Evolutionary conservation across 139 green algal genomes (phyloP).

Genomic region (Chlorella vulgaris): DNA sequence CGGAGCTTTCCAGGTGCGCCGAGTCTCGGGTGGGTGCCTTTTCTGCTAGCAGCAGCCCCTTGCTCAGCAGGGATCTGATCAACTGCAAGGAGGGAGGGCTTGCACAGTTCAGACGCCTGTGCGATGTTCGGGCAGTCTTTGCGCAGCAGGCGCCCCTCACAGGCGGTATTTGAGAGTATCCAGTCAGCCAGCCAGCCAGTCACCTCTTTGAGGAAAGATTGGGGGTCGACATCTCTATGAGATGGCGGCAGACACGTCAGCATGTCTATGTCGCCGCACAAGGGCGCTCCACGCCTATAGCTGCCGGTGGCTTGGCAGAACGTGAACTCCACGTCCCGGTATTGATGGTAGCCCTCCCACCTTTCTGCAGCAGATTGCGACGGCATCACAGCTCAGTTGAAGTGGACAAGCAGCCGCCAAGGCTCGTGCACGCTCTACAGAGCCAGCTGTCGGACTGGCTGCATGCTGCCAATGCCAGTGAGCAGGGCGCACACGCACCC

Average conservation of each 20-base stretch:
- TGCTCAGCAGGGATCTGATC: too few relatives aligned
- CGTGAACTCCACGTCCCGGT: constrained; percentile 41
- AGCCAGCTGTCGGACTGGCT: not conserved
- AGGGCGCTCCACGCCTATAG: constrained; percentile 57
- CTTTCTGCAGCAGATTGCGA: not conserved
- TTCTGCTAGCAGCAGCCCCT: not conserved
- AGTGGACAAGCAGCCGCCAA: too few relatives aligned
- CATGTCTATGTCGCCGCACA: constrained; percentile 63
- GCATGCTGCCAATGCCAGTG: not conserved
- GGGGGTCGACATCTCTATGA: not conserved
- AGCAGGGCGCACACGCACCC: constrained; percentile 4
- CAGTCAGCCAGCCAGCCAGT: not conserved
- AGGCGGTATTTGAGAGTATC: too few relatives aligned
- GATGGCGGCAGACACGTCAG: constrained; percentile 42
- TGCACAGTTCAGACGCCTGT: too few relatives aligned
- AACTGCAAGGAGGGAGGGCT: too few relatives aligned
- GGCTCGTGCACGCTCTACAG: too few relatives aligned
- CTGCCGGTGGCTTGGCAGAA: constrained; percentile 56
- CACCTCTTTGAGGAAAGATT: constrained; percentile 13
- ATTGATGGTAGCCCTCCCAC: not conserved
- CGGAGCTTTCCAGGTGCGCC: not conserved
- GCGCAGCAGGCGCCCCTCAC: too few relatives aligned
- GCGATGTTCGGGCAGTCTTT: too few relatives aligned
- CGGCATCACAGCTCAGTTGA: too few relatives aligned
- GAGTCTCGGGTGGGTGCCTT: not conserved